Percentiles rank a stretch among this genome's conserved stretches.
phyloP scores from a whole-genome alignment of 768 basidiomycete genomes.

The Lactarius deliciosus region DNA sequence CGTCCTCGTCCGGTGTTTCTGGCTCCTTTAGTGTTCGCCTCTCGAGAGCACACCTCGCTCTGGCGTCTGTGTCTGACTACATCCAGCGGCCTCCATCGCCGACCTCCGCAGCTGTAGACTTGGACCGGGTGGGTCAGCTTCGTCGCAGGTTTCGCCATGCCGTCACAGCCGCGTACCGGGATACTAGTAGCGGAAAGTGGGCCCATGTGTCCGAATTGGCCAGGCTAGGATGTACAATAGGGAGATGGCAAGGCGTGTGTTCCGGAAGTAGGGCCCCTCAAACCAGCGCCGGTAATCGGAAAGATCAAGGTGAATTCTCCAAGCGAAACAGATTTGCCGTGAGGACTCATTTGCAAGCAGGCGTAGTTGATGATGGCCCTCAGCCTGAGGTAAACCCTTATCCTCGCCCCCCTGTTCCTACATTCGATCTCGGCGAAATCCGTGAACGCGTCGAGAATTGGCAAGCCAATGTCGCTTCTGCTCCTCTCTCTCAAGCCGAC shows the following conservation, averaged over 20 bases:
- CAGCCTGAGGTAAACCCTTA: slow-evolving; percentile 10
- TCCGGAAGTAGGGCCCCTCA: slow-evolving; percentile 20
- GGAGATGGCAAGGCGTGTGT: slow-evolving; percentile 24
- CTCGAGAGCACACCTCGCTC: slow-evolving; percentile 18
- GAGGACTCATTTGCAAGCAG: slow-evolving; percentile 15
- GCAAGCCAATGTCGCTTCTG: slow-evolving; percentile 17
- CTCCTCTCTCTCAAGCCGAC: slow-evolving; percentile 7
- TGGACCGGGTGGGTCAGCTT: slow-evolving; percentile 5
- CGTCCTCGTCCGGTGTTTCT: not conserved
- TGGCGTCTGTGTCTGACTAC: slow-evolving; percentile 21
- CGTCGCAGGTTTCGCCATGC: slow-evolving; percentile 24
- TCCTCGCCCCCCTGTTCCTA: slow-evolving; percentile 14
- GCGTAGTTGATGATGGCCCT: not conserved
- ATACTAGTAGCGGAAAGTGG: slow-evolving; percentile 26
- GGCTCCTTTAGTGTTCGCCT: slow-evolving; percentile 15
- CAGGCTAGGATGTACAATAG: slow-evolving; percentile 23
- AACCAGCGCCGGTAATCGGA: slow-evolving; percentile 1
- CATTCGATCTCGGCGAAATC: slow-evolving; percentile 7
- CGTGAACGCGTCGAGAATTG: slow-evolving; percentile 22
- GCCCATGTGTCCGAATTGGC: slow-evolving; percentile 25
- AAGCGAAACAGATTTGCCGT: not conserved
- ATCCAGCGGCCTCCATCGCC: slow-evolving; percentile 18
- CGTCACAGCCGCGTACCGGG: slow-evolving; percentile 15
- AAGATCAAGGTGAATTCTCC: slow-evolving; percentile 17
- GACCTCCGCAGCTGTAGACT: slow-evolving; percentile 14